These are phyloP conservation scores for Chlorociboria aeruginascens DNA, from an alignment of 495 filamentous ascomycete genomes.

Conservation along the genomic window DNA sequence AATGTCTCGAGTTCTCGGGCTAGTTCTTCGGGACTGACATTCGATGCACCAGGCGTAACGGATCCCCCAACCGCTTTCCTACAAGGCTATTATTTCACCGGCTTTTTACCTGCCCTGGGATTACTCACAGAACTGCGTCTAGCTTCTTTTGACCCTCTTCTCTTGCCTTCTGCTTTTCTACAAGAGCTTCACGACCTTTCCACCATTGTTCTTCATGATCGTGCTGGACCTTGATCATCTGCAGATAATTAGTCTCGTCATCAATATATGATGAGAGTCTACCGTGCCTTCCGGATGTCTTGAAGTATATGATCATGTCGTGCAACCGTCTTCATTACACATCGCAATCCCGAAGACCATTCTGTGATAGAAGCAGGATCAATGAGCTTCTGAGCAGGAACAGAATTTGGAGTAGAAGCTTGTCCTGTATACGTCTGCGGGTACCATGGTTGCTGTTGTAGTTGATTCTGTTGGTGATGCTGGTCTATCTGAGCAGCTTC, in stretches of 20 bases:
- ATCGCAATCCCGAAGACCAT: slow-evolving; percentile 49
- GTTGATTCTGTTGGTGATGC: not conserved
- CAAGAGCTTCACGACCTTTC: slow-evolving; percentile 36
- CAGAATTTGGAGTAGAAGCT: not conserved
- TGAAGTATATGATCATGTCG: slow-evolving; percentile 33
- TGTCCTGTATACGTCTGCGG: not conserved
- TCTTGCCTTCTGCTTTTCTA: slow-evolving; percentile 36
- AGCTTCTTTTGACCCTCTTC: slow-evolving; percentile 39
- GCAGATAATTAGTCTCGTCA: not conserved
- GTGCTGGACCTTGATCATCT: slow-evolving; percentile 52
- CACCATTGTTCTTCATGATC: slow-evolving; percentile 57
- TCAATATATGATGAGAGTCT: not conserved
- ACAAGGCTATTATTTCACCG: not conserved
- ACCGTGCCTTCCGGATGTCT: slow-evolving; percentile 27
- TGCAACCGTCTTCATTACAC: slow-evolving; percentile 46
- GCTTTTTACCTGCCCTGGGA: not conserved
- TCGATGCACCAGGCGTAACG: slow-evolving; percentile 26
- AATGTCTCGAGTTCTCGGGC: slow-evolving; percentile 43
- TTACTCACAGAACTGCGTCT: slow-evolving; percentile 30
- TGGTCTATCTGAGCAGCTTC: not conserved
- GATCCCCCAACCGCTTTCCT: slow-evolving; percentile 25
- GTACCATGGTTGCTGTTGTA: not conserved
- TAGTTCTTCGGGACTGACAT: slow-evolving; percentile 29
- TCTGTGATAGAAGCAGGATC: slow-evolving; percentile 51
- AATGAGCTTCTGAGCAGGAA: slow-evolving; percentile 6